Percentiles rank a stretch among this genome's conserved stretches.
Evolutionary conservation across 495 filamentous ascomycete species (phyloP).

Genomic region (Chaetomidium leptoderma): DNA sequence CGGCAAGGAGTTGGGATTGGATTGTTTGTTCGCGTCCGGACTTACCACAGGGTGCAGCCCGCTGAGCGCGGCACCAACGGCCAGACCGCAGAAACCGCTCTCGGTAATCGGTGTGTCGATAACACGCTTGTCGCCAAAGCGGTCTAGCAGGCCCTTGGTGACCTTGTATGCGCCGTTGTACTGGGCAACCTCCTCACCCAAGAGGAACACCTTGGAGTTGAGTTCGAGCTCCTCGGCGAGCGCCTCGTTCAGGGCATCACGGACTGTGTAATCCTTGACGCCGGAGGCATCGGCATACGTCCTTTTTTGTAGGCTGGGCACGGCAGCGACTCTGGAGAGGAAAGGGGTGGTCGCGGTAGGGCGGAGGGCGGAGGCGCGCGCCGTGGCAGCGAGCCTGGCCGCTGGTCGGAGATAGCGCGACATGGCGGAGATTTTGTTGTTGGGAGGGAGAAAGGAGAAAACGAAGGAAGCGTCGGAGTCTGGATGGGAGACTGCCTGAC

Average conservation of each 20-base stretch:
- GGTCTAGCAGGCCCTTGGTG: conserved; percentile 91
- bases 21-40: conserved; percentile 16
- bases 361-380: conserved; percentile 47
- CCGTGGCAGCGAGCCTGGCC: conserved; percentile 66
- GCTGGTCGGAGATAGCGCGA: conserved; percentile 80
- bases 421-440: conserved; percentile 35
- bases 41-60: conserved; percentile 90
- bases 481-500: conserved; percentile 2
- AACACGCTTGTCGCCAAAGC: conserved; percentile 94
- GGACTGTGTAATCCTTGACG: conserved; percentile 87
- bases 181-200: conserved; percentile 98
- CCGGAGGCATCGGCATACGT: conserved; percentile 56
- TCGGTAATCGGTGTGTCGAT: conserved; percentile 99
- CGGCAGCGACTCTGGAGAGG: conserved; percentile 46
- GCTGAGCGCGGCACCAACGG: conserved; percentile 88
- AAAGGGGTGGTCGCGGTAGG: conserved; percentile 44
- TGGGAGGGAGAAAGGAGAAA: conserved; percentile 23
- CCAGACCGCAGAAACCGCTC: conserved; percentile 87
- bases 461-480: conserved; percentile 15
- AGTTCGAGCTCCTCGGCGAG: conserved; percentile 93
- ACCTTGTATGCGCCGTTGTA: conserved; percentile 99
- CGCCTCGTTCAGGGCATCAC: conserved; percentile 96
- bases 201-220: conserved; percentile 89
- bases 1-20: too few relatives aligned
- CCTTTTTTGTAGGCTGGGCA: conserved; percentile 43